Evolutionary conservation across 495 filamentous ascomycete genomes (phyloP).

Genomic region (Hypoxylon intermedium): DNA sequence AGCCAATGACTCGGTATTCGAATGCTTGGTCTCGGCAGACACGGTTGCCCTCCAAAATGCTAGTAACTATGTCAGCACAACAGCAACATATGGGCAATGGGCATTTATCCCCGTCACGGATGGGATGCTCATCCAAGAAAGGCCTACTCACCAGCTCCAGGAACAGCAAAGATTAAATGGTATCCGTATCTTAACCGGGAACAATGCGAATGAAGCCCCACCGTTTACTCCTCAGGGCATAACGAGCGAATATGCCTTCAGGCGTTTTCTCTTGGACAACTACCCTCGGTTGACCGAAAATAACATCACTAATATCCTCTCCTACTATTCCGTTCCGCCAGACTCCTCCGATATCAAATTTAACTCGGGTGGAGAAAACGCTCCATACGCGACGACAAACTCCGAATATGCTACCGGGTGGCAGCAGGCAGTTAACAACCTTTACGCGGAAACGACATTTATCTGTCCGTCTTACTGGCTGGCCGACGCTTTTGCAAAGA

Average conservation of each 20-base stretch:
- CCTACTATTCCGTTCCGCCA: conserved; percentile 52
- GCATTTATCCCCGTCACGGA: conserved; percentile 50
- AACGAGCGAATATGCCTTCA: conserved; percentile 52
- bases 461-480: conserved; percentile 69
- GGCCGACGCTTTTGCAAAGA: conserved; percentile 57
- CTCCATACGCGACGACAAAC: conserved; percentile 44
- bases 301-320: conserved; percentile 53
- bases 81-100: conserved; percentile 56
- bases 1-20: conserved; percentile 33
- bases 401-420: conserved; percentile 40
- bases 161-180: conserved; percentile 48
- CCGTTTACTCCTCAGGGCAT: conserved; percentile 61
- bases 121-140: conserved; percentile 14
- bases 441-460: conserved; percentile 67
- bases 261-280: conserved; percentile 50
- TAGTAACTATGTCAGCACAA: conserved; percentile 56
- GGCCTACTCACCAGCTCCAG: conserved; percentile 56
- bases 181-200: conserved; percentile 33
- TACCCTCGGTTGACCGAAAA: conserved; percentile 59
- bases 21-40: conserved; percentile 49
- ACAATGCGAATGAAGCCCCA: conserved; percentile 44
- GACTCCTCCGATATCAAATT: conserved; percentile 24
- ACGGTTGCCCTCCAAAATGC: conserved; percentile 63
- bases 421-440: conserved; percentile 50
- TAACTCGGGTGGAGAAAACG: conserved; percentile 39